Percentiles rank a stretch among this genome's conserved stretches.
phyloP scores from a whole-genome alignment of 169 alveolate genomes.

The Babesia sp. region DNA sequence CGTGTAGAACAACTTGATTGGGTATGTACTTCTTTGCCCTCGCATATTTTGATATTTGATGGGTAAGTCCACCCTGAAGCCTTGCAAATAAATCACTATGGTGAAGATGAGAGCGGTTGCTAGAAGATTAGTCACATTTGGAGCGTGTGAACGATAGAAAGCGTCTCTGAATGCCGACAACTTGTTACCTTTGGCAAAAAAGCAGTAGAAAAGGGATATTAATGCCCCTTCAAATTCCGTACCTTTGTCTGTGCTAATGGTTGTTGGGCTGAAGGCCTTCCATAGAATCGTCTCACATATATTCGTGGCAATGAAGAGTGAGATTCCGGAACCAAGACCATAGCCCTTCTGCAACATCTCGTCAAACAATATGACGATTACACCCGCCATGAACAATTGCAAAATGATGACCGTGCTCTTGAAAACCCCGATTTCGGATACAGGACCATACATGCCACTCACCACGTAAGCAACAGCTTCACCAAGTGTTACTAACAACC shows the following conservation, averaged over 20 bases:
- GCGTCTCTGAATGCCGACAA: conserved; percentile 86
- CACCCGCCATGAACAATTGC: conserved; percentile 98
- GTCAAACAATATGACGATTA: conserved; percentile 96
- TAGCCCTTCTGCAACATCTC: conserved; percentile 99
- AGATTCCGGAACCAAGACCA: conserved; percentile 99
- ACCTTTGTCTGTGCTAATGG: conserved; percentile 96
- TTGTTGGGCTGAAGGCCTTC: conserved; percentile 99
- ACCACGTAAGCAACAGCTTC: conserved; percentile 98
- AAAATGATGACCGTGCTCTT: conserved; percentile 94
- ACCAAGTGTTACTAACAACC: conserved; percentile 96
- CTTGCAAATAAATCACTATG: conserved; percentile 98
- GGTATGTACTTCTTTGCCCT: conserved; percentile 97
- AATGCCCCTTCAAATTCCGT: conserved; percentile 99
- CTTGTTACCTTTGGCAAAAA: conserved; percentile 89
- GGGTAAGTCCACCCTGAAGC: conserved; percentile 97
- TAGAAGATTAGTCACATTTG: conserved; percentile 95
- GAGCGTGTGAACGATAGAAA: conserved; percentile 96
- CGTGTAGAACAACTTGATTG: conserved; percentile 99
- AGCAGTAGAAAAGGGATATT: conserved; percentile 96
- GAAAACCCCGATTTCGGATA: conserved; percentile 95
- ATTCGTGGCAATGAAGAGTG: conserved; percentile 99
- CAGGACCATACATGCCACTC: conserved; percentile 98
- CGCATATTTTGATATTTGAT: conserved; percentile 93
- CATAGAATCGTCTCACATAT: conserved; percentile 98
- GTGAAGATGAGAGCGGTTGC: conserved; percentile 96